Conservation (phyloP, 192 early-diverging fungal species). For the Chytriomyces hyalinus region DNA sequence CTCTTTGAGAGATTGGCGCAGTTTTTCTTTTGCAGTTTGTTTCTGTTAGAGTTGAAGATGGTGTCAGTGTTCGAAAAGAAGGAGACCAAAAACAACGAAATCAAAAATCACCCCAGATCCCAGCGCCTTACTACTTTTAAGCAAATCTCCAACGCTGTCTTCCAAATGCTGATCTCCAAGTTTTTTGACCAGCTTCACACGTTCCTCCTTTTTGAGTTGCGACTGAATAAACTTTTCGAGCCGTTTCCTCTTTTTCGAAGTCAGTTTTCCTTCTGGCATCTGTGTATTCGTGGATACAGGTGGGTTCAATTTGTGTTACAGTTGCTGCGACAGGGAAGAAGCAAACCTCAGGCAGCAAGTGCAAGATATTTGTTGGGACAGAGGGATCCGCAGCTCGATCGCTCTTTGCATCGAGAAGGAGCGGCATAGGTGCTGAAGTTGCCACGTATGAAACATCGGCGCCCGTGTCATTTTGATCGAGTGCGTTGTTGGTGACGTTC, state of each 20-base stretch:
- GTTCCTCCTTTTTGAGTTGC: conserved; percentile 65
- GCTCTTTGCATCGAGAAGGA: conserved; percentile 25
- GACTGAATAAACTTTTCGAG: conserved; percentile 64
- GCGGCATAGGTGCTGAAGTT: conserved; percentile 20
- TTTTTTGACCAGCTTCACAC: conserved; percentile 54
- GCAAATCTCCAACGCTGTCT: conserved; percentile 32
- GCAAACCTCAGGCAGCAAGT: conserved; percentile 22
- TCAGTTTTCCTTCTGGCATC: conserved; percentile 44
- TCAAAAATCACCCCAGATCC: conserved; percentile 38
- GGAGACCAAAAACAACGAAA: background rate
- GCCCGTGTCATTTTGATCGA: background rate
- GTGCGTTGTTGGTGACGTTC: too few species aligned
- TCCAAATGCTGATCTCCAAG: conserved; percentile 48
- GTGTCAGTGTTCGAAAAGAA: background rate
- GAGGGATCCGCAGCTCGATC: conserved; percentile 1
- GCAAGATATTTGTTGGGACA: background rate
- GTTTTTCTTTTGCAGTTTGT: conserved; percentile 49
- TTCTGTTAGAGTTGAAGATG: conserved; percentile 36
- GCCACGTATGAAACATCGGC: background rate
- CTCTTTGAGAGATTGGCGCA: conserved; percentile 52
- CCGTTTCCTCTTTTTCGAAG: conserved; percentile 62
- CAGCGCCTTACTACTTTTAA: conserved; percentile 50
- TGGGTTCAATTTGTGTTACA: background rate
- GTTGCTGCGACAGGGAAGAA: background rate
- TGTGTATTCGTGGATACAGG: background rate